Conservation (phyloP, 2,329 filamentous ascomycete genomes). For the Parafenestella ontariensis region DNA sequence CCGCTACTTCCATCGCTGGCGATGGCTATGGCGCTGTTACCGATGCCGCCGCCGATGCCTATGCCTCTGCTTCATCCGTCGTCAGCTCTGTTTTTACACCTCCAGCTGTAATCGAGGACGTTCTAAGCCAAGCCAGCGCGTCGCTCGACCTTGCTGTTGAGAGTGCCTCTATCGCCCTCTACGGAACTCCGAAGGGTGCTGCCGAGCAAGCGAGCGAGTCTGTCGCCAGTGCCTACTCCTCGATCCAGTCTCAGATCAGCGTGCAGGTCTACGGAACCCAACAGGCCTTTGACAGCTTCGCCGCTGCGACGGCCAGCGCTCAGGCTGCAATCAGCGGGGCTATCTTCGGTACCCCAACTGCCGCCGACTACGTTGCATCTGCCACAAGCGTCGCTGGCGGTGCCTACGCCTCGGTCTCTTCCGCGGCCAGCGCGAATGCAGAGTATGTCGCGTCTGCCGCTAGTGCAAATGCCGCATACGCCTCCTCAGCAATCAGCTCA, state of each 20-base stretch:
- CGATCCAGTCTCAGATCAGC: slow-evolving; percentile 58
- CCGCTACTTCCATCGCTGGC: slow-evolving; percentile 60
- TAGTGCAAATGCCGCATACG: slow-evolving; percentile 48
- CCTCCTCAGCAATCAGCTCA: slow-evolving; percentile 49
- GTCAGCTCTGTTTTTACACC: slow-evolving; percentile 62
- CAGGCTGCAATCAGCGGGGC: slow-evolving; percentile 62
- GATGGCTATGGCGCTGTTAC: slow-evolving; percentile 55
- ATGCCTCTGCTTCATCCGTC: slow-evolving; percentile 56
- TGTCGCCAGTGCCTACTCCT: slow-evolving; percentile 60
- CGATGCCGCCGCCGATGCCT: slow-evolving; percentile 60
- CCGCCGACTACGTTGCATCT: slow-evolving; percentile 52
- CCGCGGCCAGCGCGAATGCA: slow-evolving; percentile 25
- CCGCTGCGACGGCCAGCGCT: slow-evolving; percentile 62
- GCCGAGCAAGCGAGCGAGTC: slow-evolving; percentile 63
- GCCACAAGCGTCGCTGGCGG: slow-evolving; percentile 54
- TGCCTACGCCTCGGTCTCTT: slow-evolving; percentile 23
- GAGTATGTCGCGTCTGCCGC: slow-evolving; percentile 55
- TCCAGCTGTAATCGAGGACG: slow-evolving; percentile 64
- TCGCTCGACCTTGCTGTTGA: slow-evolving; percentile 66
- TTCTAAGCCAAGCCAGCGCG: slow-evolving; percentile 63
- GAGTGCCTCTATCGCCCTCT: slow-evolving; percentile 64
- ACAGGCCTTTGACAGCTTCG: slow-evolving; percentile 61
- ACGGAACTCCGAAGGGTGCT: slow-evolving; percentile 62
- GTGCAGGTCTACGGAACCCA: slow-evolving; percentile 64
- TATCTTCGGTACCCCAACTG: slow-evolving; percentile 63